Evolutionary conservation across 306 rosid species (phyloP).

Genomic region (Alnus glutinosa): DNA sequence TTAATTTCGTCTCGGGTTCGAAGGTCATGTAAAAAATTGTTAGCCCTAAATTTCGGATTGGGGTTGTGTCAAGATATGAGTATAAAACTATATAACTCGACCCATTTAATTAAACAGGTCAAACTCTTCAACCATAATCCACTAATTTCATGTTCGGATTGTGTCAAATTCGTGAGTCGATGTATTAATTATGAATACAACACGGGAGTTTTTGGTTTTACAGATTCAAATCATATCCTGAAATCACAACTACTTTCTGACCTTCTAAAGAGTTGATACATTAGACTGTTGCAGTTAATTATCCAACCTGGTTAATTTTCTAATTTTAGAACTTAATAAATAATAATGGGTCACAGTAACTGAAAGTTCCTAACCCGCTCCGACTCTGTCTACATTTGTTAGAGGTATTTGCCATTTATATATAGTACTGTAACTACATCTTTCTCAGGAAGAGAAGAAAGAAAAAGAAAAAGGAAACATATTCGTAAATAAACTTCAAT

Average conservation of each 20-base stretch:
- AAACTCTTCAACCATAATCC: not conserved
- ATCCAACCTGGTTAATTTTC: too few relatives aligned
- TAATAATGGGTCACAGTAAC: not conserved
- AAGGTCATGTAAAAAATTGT: too few relatives aligned
- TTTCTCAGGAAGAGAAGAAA: not conserved
- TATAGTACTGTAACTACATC: not conserved
- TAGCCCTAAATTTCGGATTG: too few relatives aligned
- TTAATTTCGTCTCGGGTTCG: too few relatives aligned
- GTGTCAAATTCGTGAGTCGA: too few relatives aligned
- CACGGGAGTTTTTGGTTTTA: not conserved
- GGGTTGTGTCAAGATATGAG: too few relatives aligned
- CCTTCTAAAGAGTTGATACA: constrained; percentile 5
- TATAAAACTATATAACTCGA: too few relatives aligned
- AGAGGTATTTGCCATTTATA: constrained; percentile 6
- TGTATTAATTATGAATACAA: not conserved
- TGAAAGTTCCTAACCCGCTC: constrained; percentile 1
- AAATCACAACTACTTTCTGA: not conserved
- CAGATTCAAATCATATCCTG: not conserved
- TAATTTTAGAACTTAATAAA: too few relatives aligned
- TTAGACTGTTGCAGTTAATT: too few relatives aligned
- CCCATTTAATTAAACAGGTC: too few relatives aligned
- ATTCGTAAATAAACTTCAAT: not conserved
- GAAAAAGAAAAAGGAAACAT: not conserved
- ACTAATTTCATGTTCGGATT: too few relatives aligned
- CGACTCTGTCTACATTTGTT: not conserved